Evolutionary conservation across 129 eudicot genomes (phyloP).

Genomic region (Ambrosia artemisiifolia): DNA sequence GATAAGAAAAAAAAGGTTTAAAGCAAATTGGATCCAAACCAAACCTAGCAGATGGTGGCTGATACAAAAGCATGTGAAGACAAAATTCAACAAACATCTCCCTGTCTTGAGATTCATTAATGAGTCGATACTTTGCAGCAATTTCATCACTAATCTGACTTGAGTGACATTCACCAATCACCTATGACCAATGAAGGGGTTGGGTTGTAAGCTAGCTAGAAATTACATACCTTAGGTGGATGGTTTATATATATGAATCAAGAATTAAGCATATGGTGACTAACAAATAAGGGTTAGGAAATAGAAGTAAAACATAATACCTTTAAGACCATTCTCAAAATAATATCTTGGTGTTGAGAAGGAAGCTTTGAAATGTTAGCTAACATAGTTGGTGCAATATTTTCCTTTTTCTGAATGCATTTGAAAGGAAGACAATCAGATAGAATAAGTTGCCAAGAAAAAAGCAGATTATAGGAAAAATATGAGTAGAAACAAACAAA

Average conservation of each 20-base stretch:
- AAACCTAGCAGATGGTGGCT: slow-evolving; percentile 69
- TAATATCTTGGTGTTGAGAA: slow-evolving; percentile 78
- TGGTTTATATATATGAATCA: too few species aligned
- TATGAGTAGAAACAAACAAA: too few species aligned
- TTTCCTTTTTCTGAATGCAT: slow-evolving; percentile 58
- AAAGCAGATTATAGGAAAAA: too few species aligned
- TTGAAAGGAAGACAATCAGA: slow-evolving; percentile 4
- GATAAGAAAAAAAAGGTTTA: not conserved
- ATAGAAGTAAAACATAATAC: slow-evolving; percentile 40
- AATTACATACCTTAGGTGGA: not conserved
- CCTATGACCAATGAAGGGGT: slow-evolving; percentile 44
- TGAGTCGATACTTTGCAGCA: slow-evolving; percentile 56
- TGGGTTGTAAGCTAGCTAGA: not conserved
- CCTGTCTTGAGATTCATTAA: slow-evolving; percentile 53
- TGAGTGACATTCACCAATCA: slow-evolving; percentile 82
- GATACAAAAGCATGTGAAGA: slow-evolving; percentile 75
- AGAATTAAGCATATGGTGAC: too few species aligned
- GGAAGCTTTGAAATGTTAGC: slow-evolving; percentile 84
- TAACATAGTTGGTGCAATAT: slow-evolving; percentile 57
- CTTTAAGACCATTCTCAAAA: slow-evolving; percentile 69
- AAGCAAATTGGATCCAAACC: slow-evolving; percentile 31
- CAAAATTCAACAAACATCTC: slow-evolving; percentile 85
- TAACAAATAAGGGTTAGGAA: too few species aligned
- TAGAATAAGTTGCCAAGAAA: not conserved
- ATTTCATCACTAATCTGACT: slow-evolving; percentile 54